Base-by-base conservation (phyloP, 176 grass and related monocot genomes). In the Phragmites australis region DNA sequence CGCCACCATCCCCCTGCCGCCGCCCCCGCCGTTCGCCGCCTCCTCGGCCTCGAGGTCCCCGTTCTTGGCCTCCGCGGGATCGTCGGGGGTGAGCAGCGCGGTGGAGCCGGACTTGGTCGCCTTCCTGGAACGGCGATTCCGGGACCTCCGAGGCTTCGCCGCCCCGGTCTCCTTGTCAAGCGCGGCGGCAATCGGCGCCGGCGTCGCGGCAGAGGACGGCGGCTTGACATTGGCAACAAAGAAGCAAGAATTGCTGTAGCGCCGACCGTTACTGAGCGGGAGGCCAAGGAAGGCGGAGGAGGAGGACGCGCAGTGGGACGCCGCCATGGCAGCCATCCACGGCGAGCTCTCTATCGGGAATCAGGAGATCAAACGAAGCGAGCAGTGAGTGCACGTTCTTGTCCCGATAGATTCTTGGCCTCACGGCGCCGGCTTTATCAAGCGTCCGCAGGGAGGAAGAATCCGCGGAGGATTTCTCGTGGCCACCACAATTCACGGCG, bases 61-160 rank as follows among this genome's bases (percentile, higher is more conserved):
- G 75, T 32, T 32, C 74, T 22, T 63, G 2, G 57, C 58, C 9
- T 61, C 41, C 17, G 54, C 15, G 4, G 55, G 57, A 22, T 81
- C 81, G 52, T 58, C 63, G 45, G 76, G 21, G 30, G 59, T 41
- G 13, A 79, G 67, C 74, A 76, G 13, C 41, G 86, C 86, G 3
- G 75, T 30, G 58, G 80, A 78, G 18, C 40, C 45, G 8, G 86
- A 52, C 54, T 54, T 74, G 46, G 78, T 85, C 63, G 65, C 77
- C 81, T 88, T 91, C 72, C 76, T 32, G 3, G 59, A n/a, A 6
- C 81, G 62, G 40, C 74, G 66, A 61, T 72, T 81, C 83, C 81
- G 46, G 27, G 76, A 49, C 31, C 67, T 75, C 22, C 51, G 37
- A 31, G 78, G 78, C 57, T 37, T 82, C 44, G 55, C 80, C 56